These are phyloP conservation scores for Apiospora arundinis DNA, from an alignment of 2,329 filamentous ascomycete genomes.

Conservation along the genomic window DNA sequence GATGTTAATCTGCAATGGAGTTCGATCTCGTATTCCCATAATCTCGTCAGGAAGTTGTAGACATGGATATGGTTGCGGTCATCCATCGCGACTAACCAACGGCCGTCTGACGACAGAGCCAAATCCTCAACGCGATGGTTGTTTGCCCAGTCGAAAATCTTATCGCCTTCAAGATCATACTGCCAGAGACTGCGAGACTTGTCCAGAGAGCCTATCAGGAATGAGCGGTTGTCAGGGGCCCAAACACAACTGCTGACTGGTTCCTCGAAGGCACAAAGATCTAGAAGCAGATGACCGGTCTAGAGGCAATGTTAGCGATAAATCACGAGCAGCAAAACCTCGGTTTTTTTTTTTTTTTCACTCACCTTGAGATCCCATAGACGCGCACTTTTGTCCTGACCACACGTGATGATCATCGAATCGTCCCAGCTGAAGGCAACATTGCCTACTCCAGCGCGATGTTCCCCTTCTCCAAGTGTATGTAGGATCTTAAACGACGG, in stretches of 20 bases:
- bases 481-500: constrained; percentile 69
- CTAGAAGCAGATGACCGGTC: not conserved
- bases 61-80: constrained; percentile 75
- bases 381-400: constrained; percentile 73
- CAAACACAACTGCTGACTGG: constrained; percentile 91
- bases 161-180: constrained; percentile 70
- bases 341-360: constrained; percentile 24
- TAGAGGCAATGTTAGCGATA: not conserved
- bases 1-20: constrained; percentile 76
- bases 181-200: constrained; percentile 70
- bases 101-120: constrained; percentile 81
- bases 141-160: constrained; percentile 69
- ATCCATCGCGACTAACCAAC: constrained; percentile 80
- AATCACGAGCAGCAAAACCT: not conserved
- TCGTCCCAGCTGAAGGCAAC: constrained; percentile 94
- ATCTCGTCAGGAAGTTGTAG: constrained; percentile 78
- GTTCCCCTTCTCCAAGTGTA: constrained; percentile 63
- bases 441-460: constrained; percentile 76
- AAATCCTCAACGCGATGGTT: constrained; percentile 83
- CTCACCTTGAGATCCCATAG: constrained; percentile 77
- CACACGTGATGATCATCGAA: constrained; percentile 83
- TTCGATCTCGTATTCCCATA: constrained; percentile 77
- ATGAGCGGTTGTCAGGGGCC: constrained; percentile 77
- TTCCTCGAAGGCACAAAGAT: constrained; percentile 67
- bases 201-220: constrained; percentile 82